Evolutionary conservation across 306 rosid genomes (phyloP).

Genomic region (Prunus fruticosa): DNA sequence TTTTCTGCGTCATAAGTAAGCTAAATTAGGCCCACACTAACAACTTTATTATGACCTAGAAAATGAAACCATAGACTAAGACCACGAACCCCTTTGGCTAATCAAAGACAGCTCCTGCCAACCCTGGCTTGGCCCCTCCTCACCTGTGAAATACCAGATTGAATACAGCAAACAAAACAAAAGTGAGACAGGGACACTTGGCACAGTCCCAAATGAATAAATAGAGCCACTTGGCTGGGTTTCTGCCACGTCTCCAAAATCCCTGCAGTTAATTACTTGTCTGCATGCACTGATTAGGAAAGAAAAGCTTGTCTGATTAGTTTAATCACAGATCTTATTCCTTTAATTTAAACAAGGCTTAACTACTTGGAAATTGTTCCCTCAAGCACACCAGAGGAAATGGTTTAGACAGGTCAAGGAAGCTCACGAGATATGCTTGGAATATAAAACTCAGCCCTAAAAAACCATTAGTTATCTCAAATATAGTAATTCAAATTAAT

Average conservation of each 20-base stretch:
- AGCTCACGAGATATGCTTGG: conserved; percentile 26
- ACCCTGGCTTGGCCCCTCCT: too few relatives aligned
- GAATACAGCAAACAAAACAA: not conserved
- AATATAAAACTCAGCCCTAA: not conserved
- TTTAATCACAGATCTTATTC: not conserved
- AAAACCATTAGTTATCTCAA: conserved; percentile 15
- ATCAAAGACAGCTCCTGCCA: not conserved
- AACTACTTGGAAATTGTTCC: conserved; percentile 31
- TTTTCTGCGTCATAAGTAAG: too few relatives aligned
- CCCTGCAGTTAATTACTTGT: not conserved
- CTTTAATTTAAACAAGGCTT: not conserved
- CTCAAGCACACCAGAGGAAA: conserved; percentile 1
- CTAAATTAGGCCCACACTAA: not conserved
- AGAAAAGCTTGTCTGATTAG: not conserved
- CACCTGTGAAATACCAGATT: too few relatives aligned
- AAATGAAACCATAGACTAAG: not conserved
- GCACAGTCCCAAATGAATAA: not conserved
- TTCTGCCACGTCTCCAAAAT: conserved; percentile 32
- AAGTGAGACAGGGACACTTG: not conserved
- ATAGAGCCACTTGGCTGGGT: conserved; percentile 22
- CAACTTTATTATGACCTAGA: not conserved
- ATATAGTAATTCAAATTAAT: conserved; percentile 14
- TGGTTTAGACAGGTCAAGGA: conserved; percentile 8
- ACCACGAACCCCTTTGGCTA: not conserved
- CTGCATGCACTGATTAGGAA: conserved; percentile 25